Percentiles rank a stretch among this genome's conserved stretches.
phyloP scores from a whole-genome alignment of 2,329 filamentous ascomycete genomes.

The Magnaporthiopsis poae region DNA sequence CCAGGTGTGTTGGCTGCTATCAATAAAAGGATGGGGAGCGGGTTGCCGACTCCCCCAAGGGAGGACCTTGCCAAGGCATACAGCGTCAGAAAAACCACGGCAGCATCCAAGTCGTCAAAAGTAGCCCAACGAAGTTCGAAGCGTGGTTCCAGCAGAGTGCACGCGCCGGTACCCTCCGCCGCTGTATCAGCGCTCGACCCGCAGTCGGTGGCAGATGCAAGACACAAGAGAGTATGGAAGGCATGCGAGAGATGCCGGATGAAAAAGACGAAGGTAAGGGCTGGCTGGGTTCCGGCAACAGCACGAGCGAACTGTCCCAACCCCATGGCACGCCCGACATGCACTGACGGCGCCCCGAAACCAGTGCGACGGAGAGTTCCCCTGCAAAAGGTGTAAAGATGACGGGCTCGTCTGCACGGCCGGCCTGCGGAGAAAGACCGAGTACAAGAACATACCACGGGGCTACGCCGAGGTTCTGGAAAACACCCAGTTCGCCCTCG shows the following conservation, averaged over 20 bases:
- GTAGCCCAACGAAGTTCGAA: conserved; percentile 1
- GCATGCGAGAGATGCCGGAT: conserved; percentile 57
- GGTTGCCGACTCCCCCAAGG: conserved; percentile 2
- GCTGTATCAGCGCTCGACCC: not conserved
- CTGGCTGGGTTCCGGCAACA: too few species aligned
- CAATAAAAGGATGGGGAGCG: not conserved
- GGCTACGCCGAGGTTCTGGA: conserved; percentile 53
- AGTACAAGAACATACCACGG: conserved; percentile 53
- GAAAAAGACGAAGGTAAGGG: conserved; percentile 57
- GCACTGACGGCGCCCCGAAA: not conserved
- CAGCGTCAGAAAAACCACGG: not conserved
- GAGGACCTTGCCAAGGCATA: conserved; percentile 2
- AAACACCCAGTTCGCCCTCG: conserved; percentile 54
- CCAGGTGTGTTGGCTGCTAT: not conserved
- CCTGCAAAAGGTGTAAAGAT: conserved; percentile 57
- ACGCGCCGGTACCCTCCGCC: not conserved
- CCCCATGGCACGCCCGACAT: conserved; percentile 12
- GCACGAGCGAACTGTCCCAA: not conserved
- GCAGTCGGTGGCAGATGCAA: conserved; percentile 30
- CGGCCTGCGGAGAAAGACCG: conserved; percentile 56
- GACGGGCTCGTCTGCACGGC: conserved; percentile 55
- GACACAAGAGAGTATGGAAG: conserved; percentile 58
- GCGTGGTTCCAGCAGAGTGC: not conserved
- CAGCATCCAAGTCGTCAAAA: conserved; percentile 2
- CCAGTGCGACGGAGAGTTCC: conserved; percentile 56